These are phyloP conservation scores for Pseudotsuga menziesii DNA, from an alignment of 75 land plant species.

Conservation along the genomic window DNA sequence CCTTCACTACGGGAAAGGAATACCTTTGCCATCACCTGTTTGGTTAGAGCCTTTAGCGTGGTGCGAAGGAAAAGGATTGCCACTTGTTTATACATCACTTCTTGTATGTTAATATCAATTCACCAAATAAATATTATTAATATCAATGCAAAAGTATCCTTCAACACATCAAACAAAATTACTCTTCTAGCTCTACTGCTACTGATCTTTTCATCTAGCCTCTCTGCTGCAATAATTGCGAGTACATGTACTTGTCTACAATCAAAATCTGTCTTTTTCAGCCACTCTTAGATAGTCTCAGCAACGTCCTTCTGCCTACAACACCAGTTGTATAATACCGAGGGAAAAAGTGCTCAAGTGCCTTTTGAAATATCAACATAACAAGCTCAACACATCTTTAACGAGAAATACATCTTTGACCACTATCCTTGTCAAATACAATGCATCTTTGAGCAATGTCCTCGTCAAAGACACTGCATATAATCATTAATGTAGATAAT, in stretches of 20 bases:
- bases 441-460: not conserved
- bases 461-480: not conserved
- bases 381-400: not conserved
- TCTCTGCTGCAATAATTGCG: not conserved
- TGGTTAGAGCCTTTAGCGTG: no score
- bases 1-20: no score
- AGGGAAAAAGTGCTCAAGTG: not conserved
- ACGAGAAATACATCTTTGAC: not conserved
- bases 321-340: not conserved
- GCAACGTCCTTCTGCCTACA: not conserved
- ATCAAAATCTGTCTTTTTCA: not conserved
- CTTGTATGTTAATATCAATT: not conserved
- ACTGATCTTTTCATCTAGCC: no score
- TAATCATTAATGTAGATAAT: no score
- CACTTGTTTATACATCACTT: not conserved
- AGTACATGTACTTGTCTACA: not conserved
- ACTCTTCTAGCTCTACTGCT: not conserved
- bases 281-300: not conserved
- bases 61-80: no score
- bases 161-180: conserved; percentile 1
- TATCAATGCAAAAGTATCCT: not conserved
- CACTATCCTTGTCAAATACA: not conserved
- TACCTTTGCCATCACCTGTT: no score
- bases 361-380: not conserved
- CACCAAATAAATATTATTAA: not conserved